Evolutionary conservation across 2,329 filamentous ascomycete genomes (phyloP), one percentile per base, ranked within the genome.

Genomic region (Aureobasidium namibiae): DNA sequence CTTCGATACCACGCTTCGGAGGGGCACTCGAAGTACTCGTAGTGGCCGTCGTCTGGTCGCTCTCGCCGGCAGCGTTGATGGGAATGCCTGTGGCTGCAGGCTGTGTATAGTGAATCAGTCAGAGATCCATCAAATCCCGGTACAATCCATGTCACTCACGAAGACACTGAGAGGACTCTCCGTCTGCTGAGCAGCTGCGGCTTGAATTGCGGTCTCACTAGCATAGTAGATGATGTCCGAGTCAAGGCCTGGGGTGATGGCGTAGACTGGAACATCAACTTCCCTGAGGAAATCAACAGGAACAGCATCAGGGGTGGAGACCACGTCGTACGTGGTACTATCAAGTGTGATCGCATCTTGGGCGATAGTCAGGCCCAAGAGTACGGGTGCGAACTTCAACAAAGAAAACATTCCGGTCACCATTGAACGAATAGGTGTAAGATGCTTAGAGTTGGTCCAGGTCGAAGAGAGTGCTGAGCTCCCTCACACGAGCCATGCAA

Each of bases 251-350:
- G 49, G 36, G 4, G 53, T 41, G 13, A 41, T 38, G 7, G 61
- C 60, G 59, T 63, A 64, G 5, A 58, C 61, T 8, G 62, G 62
- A 14, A 56, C 56, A 1, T 24, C 39, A n/a, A 61, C 18, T n/a
- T 57, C 33, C 33, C 31, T 54, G 18, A 38, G 34, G 34, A 16
- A 38, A 16, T 38, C 34, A n/a, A 38, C 16, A 38, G 34, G 34
- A n/a, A 38, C 34, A n/a, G 34, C 14, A 38, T 38, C 34, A 14
- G 34, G 14, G 8, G 14, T 36, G n/a, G 34, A 7, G 14, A n/a
- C 34, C 34, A 38, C 34, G 16, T 38, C 34, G 16, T 38, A 38
- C 8, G 34, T 38, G 34, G 34, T 38, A n/a, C 34, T 16, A n/a
- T 38, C 34, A 14, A 6, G 7, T n/a, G 34, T 38, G 13, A n/a